phyloP scores from a whole-genome alignment of 768 basidiomycete genomes.

The Lepiota venenata region DNA sequence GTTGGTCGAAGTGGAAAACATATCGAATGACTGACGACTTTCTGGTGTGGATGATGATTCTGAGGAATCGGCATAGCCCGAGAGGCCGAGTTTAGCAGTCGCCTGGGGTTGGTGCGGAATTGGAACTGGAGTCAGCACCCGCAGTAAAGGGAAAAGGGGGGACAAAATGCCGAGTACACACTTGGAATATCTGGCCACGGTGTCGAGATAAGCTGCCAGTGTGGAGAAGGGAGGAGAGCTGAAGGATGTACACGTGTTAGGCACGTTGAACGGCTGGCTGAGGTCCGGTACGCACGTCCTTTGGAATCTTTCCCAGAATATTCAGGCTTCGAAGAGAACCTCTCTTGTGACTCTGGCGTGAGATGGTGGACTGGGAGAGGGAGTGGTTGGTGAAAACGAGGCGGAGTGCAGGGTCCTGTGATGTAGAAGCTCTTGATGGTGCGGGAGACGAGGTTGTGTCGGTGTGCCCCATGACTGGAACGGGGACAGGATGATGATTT shows the following conservation, averaged over 20 bases:
- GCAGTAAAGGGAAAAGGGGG: background rate
- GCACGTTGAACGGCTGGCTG: slow-evolving; percentile 25
- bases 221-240: slow-evolving; percentile 39
- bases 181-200: slow-evolving; percentile 22
- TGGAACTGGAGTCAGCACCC: background rate
- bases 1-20: slow-evolving; percentile 18
- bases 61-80: slow-evolving; percentile 32
- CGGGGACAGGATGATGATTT: background rate
- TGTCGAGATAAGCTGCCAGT: slow-evolving; percentile 34
- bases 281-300: slow-evolving; percentile 28
- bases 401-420: slow-evolving; percentile 3
- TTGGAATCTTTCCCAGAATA: slow-evolving; percentile 25
- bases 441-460: slow-evolving; percentile 2
- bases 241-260: slow-evolving; percentile 46
- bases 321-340: slow-evolving; percentile 23
- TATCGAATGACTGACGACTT: slow-evolving; percentile 20
- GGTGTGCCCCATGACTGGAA: background rate
- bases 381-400: background rate
- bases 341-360: slow-evolving; percentile 6
- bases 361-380: slow-evolving; percentile 7
- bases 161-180: slow-evolving; percentile 17
- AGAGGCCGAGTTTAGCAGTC: slow-evolving; percentile 18
- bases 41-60: slow-evolving; percentile 18
- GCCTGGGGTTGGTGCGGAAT: slow-evolving; percentile 15
- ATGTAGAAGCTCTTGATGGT: background rate